Base-by-base conservation (phyloP, 768 basidiomycete species). In the Auriculariales sp. region DNA sequence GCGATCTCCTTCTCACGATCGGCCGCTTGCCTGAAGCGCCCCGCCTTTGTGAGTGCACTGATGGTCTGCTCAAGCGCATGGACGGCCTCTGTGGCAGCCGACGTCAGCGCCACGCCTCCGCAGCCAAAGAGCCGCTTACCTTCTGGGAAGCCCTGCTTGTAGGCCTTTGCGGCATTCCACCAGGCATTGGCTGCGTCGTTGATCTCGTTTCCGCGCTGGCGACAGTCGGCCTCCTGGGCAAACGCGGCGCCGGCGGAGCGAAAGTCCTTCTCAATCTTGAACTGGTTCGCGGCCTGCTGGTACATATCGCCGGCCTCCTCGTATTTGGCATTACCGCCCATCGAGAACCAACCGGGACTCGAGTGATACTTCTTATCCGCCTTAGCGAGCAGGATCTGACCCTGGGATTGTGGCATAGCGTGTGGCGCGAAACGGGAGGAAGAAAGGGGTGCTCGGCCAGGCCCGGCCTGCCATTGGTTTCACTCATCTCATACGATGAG, bases 1-100 rank as follows among this genome's bases (percentile, higher is more conserved):
- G 81, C 95, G 55, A 97, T 93, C 68, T 98, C 87, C 67, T 94
- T 98, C 73, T 97, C 91, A 58, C 95, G 72, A 65, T 99, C 95
- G 4, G 94, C 95, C 19, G 95, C 95, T 64, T 99, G 95, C 47
- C 95, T 72, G 72, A 98, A 99, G 50, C 91, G 80, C 47, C 95
- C 95, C 27, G 72, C 71, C 55, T 85, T 65, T 9, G 87, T 87
- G 42, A 95, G 77, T 60, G 88, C 81, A 17, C 73, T 72, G 53
- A 98, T 84, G 4, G 92, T 90, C 58, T 88, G 81, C 5, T 78
- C 73, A 45, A 98, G 68, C 19, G 93, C 86, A 59, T 85, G 79
- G 30, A 98, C 75, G 42, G 95, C 94, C 63, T 92, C 95, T 95
- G 61, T 24, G 53, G 44, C 28, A 39, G 24, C 6, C 29, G 29